Evolutionary conservation across 2,329 filamentous ascomycete genomes (phyloP).

Genomic region (Arthrobotrys sphaeroides): DNA sequence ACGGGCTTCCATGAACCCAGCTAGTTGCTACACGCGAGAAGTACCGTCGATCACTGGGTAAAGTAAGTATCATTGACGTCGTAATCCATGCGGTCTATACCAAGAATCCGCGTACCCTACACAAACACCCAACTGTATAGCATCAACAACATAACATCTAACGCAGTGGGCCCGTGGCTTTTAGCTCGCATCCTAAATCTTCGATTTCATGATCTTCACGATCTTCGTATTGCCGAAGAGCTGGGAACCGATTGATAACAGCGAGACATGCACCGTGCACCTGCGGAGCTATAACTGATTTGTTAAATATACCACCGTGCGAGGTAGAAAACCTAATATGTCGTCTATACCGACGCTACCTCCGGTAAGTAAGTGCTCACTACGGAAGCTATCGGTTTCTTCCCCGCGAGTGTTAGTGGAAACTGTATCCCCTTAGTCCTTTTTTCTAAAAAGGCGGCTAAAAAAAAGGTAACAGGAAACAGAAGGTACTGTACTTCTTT

Average conservation of each 20-base stretch:
- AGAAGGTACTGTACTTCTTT: conserved; percentile 10
- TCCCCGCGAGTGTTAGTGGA: conserved; percentile 30
- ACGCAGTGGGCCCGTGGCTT: neutral
- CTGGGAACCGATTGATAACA: neutral
- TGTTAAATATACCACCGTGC: neutral
- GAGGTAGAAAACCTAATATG: neutral
- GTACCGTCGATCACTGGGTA: conserved; percentile 26
- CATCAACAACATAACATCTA: conserved; percentile 6
- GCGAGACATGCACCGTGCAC: conserved; percentile 40
- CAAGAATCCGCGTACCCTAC: neutral
- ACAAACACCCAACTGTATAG: neutral
- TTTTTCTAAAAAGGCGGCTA: conserved; percentile 1
- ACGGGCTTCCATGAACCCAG: neutral
- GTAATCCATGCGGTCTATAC: neutral
- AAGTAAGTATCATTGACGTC: conserved; percentile 21
- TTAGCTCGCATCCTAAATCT: conserved; percentile 22
- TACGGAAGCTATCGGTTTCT: conserved; percentile 25
- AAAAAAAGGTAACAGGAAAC: neutral
- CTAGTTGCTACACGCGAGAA: neutral
- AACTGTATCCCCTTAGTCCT: neutral
- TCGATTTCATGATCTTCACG: conserved; percentile 45
- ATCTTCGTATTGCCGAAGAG: neutral
- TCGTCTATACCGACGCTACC: neutral
- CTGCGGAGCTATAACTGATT: conserved; percentile 2
- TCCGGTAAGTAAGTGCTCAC: neutral